Evolutionary conservation across 1,284 basidiomycete species (phyloP), one percentile per base, ranked within the genome.

Genomic region (Singerocomus inundabilis): DNA sequence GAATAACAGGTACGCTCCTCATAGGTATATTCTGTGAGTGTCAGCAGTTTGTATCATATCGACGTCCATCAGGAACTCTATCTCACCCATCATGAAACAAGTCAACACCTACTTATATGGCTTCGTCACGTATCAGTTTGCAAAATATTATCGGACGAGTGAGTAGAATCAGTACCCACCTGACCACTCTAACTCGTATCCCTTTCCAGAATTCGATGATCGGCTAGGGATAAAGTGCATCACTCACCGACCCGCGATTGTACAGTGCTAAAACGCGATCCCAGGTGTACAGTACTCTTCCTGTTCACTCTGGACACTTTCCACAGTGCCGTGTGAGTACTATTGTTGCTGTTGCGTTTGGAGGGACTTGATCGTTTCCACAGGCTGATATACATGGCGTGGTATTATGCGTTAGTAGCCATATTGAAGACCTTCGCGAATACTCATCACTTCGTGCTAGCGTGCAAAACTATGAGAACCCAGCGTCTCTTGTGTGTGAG

Each of bases 121-220:
- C n/a, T n/a, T n/a, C n/a, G n/a, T 77, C 53, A 70, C 69, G 3
- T 76, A 72, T 55, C 77, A 79, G 53, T 79, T 78, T 51, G 65
- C 70, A n/a, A 57, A 61, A 4, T 79, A 79, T 52, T 64, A 71
- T 45, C 69, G 62, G 44, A 64, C 69, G 5, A 70, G 77, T 76
- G 47, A 55, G 76, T 63, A 44, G 12, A 13, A 6, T 12, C 29
- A 8, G 1, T 15, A 32, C 11, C 11, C 1, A 36, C 2, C 8
- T 3, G 2, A n/a, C 9, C 15, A 35, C 4, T 5, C 5, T 25
- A 21, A 24, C 30, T 49, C 30, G 34, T 6, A 1, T 3, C 5
- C 1, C 6, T 4, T 1, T 25, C n/a, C n/a, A n/a, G n/a, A n/a
- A n/a, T n/a, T n/a, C n/a, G n/a, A n/a, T n/a, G n/a, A n/a, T n/a